Conservation (phyloP, 2,329 filamentous ascomycete genomes). For the Colletotrichum sp. region DNA sequence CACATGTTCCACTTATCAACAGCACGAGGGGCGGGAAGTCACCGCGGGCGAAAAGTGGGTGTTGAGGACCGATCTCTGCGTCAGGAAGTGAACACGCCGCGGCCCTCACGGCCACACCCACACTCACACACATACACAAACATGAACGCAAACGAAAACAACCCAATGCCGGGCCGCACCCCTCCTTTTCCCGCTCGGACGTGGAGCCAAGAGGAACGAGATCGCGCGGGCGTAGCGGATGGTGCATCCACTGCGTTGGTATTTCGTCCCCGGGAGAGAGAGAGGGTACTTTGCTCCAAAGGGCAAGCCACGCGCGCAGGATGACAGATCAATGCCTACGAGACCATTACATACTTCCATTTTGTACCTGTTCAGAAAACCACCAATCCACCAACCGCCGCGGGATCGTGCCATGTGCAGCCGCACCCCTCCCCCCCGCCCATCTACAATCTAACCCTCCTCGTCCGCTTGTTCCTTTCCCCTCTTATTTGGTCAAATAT, state of each 20-base stretch:
- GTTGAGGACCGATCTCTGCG: conserved; percentile 81
- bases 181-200: not conserved
- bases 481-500: conserved; percentile 7
- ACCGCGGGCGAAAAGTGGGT: conserved; percentile 88
- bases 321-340: not conserved
- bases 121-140: not conserved
- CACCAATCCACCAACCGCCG: not conserved
- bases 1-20: conserved; percentile 16
- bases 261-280: not conserved
- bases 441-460: not conserved
- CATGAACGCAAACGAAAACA: not conserved
- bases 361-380: not conserved
- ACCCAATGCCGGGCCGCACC: not conserved
- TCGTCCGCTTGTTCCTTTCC: not conserved
- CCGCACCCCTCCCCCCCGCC: not conserved
- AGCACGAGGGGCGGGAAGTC: conserved; percentile 86
- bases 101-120: not conserved
- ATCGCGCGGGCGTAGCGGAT: not conserved
- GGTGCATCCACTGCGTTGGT: not conserved
- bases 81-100: conserved; percentile 44
- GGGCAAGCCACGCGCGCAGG: not conserved
- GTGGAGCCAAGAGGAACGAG: not conserved
- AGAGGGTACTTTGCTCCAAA: not conserved
- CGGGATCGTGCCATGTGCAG: not conserved
- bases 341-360: not conserved